phyloP scores from a whole-genome alignment of 208 protist genomes.

The Wallacemonas collosoma region DNA sequence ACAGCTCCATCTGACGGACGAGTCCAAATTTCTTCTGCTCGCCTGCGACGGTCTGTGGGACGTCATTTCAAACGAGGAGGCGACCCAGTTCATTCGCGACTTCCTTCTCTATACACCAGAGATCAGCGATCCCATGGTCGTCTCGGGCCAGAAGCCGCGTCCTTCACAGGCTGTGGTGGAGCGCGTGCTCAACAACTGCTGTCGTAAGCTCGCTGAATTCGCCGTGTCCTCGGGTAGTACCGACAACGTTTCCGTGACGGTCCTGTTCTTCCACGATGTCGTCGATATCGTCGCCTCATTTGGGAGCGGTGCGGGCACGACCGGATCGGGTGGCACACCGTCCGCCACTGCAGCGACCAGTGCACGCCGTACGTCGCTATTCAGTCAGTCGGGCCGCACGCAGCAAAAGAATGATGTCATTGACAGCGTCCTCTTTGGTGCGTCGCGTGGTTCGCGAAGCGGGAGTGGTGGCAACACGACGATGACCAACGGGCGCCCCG shows the following conservation, averaged over 20 bases:
- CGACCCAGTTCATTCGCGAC: conserved; percentile 74
- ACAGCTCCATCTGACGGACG: conserved; percentile 75
- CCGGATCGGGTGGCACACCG: neutral
- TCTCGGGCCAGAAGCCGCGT: conserved; percentile 35
- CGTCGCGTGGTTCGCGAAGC: neutral
- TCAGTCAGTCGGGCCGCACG: conserved; percentile 1
- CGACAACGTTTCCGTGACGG: conserved; percentile 79
- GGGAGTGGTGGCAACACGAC: conserved; percentile 2
- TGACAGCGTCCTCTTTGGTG: neutral
- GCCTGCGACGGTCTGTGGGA: conserved; percentile 92
- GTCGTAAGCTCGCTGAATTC: conserved; percentile 81
- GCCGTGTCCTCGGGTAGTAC: conserved; percentile 80
- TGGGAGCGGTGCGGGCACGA: conserved; percentile 2
- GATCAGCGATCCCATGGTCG: conserved; percentile 34
- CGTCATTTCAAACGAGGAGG: conserved; percentile 84
- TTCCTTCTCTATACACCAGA: conserved; percentile 80
- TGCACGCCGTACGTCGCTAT: neutral
- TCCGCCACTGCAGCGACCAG: neutral
- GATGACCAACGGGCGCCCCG: conserved; percentile 7
- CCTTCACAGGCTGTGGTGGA: conserved; percentile 48
- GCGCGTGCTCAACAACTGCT: conserved; percentile 71
- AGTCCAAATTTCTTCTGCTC: conserved; percentile 73
- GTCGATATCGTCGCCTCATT: conserved; percentile 65
- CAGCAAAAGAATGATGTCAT: conserved; percentile 10
- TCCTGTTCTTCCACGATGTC: conserved; percentile 85